Evolutionary conservation across 2,329 filamentous ascomycete genomes (phyloP).

Genomic region (Fusarium xylarioides): DNA sequence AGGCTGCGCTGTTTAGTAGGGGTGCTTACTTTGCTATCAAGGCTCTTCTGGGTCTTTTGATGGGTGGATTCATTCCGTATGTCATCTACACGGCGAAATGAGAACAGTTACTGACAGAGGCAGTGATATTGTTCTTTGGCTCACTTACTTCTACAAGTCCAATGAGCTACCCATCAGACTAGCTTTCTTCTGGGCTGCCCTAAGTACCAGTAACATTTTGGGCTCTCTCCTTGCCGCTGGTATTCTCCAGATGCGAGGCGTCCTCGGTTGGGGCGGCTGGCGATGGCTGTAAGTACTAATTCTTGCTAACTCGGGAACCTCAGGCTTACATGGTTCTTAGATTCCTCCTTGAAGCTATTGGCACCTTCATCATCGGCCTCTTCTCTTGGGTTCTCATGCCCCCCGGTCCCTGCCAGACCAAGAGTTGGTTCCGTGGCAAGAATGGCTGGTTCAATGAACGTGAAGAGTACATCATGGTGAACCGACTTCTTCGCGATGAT

Average conservation of each 20-base stretch:
- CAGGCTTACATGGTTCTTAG: background rate
- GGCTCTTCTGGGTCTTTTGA: conserved; percentile 56
- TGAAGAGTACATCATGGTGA: conserved; percentile 71
- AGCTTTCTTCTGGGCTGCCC: conserved; percentile 75
- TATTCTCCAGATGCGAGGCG: conserved; percentile 50
- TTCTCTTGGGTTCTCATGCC: conserved; percentile 58
- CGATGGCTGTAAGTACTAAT: conserved; percentile 45
- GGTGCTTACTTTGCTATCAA: conserved; percentile 54
- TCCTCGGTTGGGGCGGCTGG: conserved; percentile 52
- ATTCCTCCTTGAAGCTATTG: conserved; percentile 62
- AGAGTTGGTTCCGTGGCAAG: conserved; percentile 65
- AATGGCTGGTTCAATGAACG: conserved; percentile 69
- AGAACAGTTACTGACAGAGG: background rate
- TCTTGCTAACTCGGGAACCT: rapidly evolving
- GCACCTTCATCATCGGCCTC: conserved; percentile 54
- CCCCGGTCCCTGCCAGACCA: conserved; percentile 59
- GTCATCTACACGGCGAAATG: rapidly evolving
- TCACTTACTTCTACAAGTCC: conserved; percentile 80
- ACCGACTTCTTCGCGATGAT: conserved; percentile 67
- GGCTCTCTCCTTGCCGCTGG: conserved; percentile 60
- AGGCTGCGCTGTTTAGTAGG: conserved; percentile 49
- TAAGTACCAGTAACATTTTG: conserved; percentile 63
- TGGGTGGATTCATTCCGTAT: conserved; percentile 62
- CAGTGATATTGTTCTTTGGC: conserved; percentile 66
- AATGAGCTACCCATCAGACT: conserved; percentile 74